Base-by-base conservation (phyloP, 2,329 filamentous ascomycete genomes). In the Neopestalotiopsis sp. region DNA sequence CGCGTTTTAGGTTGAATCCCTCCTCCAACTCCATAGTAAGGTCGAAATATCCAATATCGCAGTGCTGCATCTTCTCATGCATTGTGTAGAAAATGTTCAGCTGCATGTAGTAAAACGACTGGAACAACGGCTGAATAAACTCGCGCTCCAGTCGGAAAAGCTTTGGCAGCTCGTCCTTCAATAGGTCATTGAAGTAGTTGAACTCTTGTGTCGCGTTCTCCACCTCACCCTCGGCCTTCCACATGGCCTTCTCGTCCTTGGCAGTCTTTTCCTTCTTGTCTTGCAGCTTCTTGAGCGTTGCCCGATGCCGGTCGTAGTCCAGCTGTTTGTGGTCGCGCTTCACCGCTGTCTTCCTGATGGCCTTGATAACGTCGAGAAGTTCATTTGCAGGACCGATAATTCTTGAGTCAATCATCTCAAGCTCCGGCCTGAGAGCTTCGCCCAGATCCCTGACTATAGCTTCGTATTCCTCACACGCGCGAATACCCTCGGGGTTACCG, bases 51-150 rank as follows among this genome's bases (percentile, higher is more conserved):
- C 94, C 94, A 78, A 99, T 99, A 77, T 98, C 95, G 80, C 97
- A 94, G 73, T 88, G 90, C 83, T 99, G 96, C 96, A 99, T 99
- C 82, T 92, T 94, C 82, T 98, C 95, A 80, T 99, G 96, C 67
- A 99, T 87, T 1, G 96, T 99, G 82, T 99, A 99, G 81, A 98
- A 99, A 73, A 99, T 94, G 81, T 99, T 99, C 73, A 99, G 89
- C 82, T 99, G 96, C 96, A 99, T 99, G 86, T 98, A 99, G 84
- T 99, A 99, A 84, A 99, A 99, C 10, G 94, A 97, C 80, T 98
- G 96, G 87, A 99, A 99, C 7, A 99, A 89, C 2, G 96, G 96
- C 74, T 94, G 91, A 80, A 99, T 99, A 80, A 99, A 98, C 80
- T 98, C 92, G 72, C 91, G 89, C 81, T 99, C 96, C 20, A 99